These are phyloP conservation scores for Blastomyces parvus DNA, from an alignment of 2,329 filamentous ascomycete species.

Conservation along the genomic window DNA sequence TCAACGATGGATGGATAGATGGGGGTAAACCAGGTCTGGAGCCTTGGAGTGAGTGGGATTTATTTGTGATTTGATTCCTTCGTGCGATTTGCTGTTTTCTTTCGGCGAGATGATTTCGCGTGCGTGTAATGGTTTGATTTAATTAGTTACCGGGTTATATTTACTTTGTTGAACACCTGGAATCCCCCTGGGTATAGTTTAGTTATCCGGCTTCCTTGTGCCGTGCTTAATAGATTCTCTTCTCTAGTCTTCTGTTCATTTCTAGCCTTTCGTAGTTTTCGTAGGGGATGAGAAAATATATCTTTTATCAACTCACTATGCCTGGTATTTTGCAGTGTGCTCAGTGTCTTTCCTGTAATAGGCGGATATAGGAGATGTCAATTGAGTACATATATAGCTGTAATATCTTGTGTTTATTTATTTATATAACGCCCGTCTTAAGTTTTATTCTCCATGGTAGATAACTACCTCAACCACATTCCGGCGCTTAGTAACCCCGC, in stretches of 20 bases:
- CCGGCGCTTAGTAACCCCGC: too few species aligned
- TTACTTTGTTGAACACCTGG: background rate
- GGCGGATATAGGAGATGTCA: background rate
- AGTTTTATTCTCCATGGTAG: too few species aligned
- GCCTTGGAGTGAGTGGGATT: background rate
- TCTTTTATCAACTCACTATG: too few species aligned
- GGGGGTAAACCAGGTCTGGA: slow-evolving; percentile 1
- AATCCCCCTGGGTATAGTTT: background rate
- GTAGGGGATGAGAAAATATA: background rate
- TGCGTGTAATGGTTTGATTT: background rate
- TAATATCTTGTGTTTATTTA: background rate
- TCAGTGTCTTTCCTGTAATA: background rate
- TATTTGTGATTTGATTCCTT: background rate
- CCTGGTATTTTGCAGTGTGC: too few species aligned
- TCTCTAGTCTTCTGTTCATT: background rate
- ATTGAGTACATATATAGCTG: background rate
- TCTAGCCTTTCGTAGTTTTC: background rate
- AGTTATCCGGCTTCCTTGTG: background rate
- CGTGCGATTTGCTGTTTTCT: background rate
- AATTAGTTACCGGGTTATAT: background rate
- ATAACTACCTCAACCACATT: background rate
- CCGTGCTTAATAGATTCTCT: background rate
- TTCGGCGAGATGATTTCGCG: background rate
- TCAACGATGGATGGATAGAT: background rate
- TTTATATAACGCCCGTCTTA: background rate